Base-by-base conservation (phyloP, 352 stramenopile genomes). In the Elongisporangium anandrum region DNA sequence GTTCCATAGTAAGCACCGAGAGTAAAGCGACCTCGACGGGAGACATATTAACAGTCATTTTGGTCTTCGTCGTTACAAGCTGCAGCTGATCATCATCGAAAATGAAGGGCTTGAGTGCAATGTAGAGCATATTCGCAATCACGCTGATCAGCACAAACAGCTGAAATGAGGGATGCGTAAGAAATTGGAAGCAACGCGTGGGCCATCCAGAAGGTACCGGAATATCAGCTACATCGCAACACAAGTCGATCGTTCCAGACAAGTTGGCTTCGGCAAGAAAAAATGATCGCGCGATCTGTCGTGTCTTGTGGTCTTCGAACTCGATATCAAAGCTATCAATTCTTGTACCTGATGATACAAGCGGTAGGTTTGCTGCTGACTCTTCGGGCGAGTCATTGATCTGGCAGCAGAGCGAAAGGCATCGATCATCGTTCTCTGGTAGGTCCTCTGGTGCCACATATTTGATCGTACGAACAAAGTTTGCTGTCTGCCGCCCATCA, bases 391-490 rank as follows among this genome's bases (percentile, higher is more conserved):
- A 57, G 34, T 50, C 39, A 41, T 23, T 1, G 10, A 54, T 8
- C 10, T 19, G n/a, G 9, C 67, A 73, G 38, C 74, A 85, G 21
- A 94, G 60, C 34, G 85, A 94, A 8, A 94, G 66, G 49, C 85
- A 90, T 8, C 59, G 73, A n/a, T 88, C 78, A 60, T 94, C 85
- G 53, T 64, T 92, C 5, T 59, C 60, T 0, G 81, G 73, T 12
- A 92, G 63, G 9, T 73, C 64, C 0, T 79, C 64, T 3, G 65
- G 57, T 7, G 63, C 54, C 17, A 95, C 51, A 57, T 90, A 95
- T 65, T 95, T 95, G 61, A 90, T 87, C 3, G 85, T 95, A 48
- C 85, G 76, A 47, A 93, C 73, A 53, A 95, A 84, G 24, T 89
- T 95, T 7, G 78, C 86, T 15, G 78, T 92, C 55, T 95, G 85